Percentiles rank a stretch among this genome's conserved stretches.
These are phyloP conservation scores for Phytopythium delawarense DNA, from an alignment of 352 stramenopile genomes.

Conservation along the genomic window DNA sequence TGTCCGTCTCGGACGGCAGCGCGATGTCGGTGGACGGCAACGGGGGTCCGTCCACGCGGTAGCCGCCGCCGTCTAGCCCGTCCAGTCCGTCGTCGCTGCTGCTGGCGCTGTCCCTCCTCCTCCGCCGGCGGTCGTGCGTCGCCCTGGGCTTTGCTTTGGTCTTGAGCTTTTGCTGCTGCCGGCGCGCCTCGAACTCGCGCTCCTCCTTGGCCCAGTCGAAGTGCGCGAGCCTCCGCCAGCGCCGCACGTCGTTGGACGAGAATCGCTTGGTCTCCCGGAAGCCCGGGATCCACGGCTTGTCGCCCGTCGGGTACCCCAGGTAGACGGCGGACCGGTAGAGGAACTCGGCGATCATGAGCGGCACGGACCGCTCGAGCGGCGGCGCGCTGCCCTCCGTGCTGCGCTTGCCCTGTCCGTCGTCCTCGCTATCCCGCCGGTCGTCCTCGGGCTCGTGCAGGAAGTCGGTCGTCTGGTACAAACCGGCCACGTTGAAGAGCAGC, in stretches of 20 bases:
- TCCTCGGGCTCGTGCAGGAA: constrained; percentile 47
- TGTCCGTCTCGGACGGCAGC: constrained; percentile 1
- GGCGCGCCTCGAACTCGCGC: constrained; percentile 20
- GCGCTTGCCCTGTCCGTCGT: background rate
- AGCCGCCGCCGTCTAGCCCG: background rate
- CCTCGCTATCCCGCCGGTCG: background rate
- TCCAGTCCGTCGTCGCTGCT: constrained; percentile 9
- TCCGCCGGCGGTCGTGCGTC: too few relatives aligned
- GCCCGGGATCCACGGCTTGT: constrained; percentile 52
- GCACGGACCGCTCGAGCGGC: constrained; percentile 53
- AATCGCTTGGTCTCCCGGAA: constrained; percentile 70
- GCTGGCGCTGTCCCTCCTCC: constrained; percentile 2
- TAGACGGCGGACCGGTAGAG: constrained; percentile 69
- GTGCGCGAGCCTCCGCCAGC: constrained; percentile 67
- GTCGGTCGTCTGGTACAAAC: constrained; percentile 50
- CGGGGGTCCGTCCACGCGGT: constrained; percentile 6
- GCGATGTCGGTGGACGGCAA: constrained; percentile 2
- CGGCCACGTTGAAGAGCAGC: constrained; percentile 51
- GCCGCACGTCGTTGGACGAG: constrained; percentile 70
- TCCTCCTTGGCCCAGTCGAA: constrained; percentile 65
- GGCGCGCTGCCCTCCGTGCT: constrained; percentile 4
- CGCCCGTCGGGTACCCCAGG: constrained; percentile 42
- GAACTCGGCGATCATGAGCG: constrained; percentile 80
- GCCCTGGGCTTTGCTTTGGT: background rate
- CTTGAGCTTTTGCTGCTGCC: background rate